Evolutionary conservation across 2,329 filamentous ascomycete genomes (phyloP).

Genomic region (Paracamarosporium sp.): DNA sequence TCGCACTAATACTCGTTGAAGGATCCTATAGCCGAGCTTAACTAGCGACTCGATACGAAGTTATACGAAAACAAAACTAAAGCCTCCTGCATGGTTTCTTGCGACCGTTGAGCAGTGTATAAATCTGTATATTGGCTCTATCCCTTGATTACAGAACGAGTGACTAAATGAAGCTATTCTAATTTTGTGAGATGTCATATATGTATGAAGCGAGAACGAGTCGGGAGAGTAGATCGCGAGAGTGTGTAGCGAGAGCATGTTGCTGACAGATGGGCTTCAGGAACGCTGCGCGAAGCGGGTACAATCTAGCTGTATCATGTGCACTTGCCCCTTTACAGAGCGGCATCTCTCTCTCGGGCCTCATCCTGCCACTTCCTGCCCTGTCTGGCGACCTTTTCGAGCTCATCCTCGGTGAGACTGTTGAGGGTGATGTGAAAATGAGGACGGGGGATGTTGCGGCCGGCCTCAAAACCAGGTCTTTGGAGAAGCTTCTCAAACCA

Average conservation of each 20-base stretch:
- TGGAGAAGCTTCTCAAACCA: conserved; percentile 10
- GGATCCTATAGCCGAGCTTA: too few species aligned
- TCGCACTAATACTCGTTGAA: too few species aligned
- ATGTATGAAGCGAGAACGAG: background rate
- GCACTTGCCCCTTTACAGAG: background rate
- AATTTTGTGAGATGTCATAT: background rate
- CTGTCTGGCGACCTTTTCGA: conserved; percentile 4
- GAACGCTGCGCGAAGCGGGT: background rate
- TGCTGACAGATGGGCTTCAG: background rate
- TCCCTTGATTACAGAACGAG: background rate
- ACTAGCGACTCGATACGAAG: too few species aligned
- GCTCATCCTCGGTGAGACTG: conserved; percentile 6
- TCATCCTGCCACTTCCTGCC: conserved; percentile 12
- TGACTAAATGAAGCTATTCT: background rate
- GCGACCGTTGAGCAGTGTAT: too few species aligned
- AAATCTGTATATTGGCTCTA: too few species aligned
- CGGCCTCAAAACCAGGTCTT: conserved; percentile 11
- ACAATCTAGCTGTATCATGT: background rate
- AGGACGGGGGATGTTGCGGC: conserved; percentile 13
- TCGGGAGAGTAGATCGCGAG: too few species aligned
- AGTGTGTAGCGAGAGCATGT: background rate
- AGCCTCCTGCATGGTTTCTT: too few species aligned
- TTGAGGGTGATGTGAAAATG: conserved; percentile 13
- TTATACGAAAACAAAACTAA: too few species aligned
- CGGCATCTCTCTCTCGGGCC: conserved; percentile 8